Conservation (phyloP, 345 rosid species). For the Pistacia integerrima region DNA sequence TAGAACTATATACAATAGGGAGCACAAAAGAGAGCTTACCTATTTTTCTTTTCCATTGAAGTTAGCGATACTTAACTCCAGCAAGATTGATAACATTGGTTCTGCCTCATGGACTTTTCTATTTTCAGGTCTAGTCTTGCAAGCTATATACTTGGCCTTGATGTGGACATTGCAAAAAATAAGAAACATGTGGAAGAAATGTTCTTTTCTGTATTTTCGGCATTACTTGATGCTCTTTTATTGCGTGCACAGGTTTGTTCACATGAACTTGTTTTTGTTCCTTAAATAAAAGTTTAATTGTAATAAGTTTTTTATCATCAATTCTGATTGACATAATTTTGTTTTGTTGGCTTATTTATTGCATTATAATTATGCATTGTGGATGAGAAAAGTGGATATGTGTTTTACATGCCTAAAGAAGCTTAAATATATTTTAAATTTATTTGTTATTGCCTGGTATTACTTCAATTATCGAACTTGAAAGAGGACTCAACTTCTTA, state of each 20-base stretch:
- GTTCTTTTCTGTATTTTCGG: constrained; percentile 71
- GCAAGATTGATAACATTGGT: background rate
- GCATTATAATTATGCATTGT: background rate
- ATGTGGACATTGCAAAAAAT: constrained; percentile 37
- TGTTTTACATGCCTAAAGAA: background rate
- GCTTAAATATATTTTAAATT: background rate
- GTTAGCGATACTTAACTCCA: background rate
- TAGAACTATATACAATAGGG: background rate
- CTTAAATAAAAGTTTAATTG: background rate
- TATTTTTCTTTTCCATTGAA: background rate
- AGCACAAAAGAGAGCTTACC: background rate
- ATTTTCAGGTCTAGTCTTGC: constrained; percentile 79
- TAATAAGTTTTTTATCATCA: constrained; percentile 9
- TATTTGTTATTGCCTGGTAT: background rate
- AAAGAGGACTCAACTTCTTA: constrained; percentile 10
- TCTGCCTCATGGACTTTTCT: background rate
- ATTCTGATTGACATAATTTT: background rate
- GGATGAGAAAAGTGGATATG: background rate
- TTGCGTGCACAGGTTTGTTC: constrained; percentile 82
- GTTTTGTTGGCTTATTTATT: background rate
- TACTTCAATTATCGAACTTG: background rate
- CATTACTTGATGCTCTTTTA: constrained; percentile 79
- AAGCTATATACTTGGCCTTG: constrained; percentile 67
- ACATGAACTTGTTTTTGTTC: too few relatives aligned
- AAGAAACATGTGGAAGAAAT: constrained; percentile 56